Conservation (phyloP, 2,329 filamentous ascomycete species). For the Penicillium sp. region DNA sequence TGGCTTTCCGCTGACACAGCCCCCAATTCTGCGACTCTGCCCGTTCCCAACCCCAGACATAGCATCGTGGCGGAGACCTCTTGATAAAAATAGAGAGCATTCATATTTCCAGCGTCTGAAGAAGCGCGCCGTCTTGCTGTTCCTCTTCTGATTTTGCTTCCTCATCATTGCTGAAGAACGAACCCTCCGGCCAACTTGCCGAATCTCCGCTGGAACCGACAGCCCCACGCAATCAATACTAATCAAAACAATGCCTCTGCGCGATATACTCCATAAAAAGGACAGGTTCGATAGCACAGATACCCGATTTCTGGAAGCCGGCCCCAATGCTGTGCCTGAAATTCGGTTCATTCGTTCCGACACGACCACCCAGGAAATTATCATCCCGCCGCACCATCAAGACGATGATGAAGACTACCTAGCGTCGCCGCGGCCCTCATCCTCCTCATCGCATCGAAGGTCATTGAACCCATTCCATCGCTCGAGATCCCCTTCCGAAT, state of each 20-base stretch:
- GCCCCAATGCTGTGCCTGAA: conserved; percentile 57
- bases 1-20: conserved; percentile 16
- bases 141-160: neutral
- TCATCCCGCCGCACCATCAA: conserved; percentile 68
- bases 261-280: conserved; percentile 67
- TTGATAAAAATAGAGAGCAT: neutral
- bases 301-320: conserved; percentile 43
- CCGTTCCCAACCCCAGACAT: neutral
- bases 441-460: conserved; percentile 40
- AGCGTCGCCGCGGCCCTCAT: conserved; percentile 30
- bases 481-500: conserved; percentile 31
- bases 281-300: conserved; percentile 52
- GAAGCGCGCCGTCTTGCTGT: neutral
- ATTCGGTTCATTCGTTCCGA: conserved; percentile 87
- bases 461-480: conserved; percentile 41
- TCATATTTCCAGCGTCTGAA: conserved; percentile 1
- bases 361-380: conserved; percentile 77
- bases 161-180: neutral
- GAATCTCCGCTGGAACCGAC: conserved; percentile 18
- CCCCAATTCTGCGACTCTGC: conserved; percentile 1
- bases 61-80: conserved; percentile 2
- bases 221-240: conserved; percentile 10
- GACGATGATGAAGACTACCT: conserved; percentile 47
- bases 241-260: conserved; percentile 58
- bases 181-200: conserved; percentile 7